These are phyloP conservation scores for Phytophthora megakarya DNA, from an alignment of 352 stramenopile genomes.

Conservation along the genomic window DNA sequence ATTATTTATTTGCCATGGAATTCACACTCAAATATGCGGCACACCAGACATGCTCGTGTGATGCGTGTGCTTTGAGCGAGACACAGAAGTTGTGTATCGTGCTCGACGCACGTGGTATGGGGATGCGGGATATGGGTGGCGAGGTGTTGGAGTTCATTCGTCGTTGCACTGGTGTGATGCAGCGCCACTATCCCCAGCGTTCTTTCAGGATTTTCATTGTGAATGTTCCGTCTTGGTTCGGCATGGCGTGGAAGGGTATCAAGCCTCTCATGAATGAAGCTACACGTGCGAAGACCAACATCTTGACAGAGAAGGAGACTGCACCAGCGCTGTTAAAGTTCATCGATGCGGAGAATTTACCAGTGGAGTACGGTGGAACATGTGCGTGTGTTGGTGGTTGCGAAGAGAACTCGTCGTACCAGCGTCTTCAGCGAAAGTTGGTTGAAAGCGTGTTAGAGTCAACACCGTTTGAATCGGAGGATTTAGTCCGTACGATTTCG, in stretches of 20 bases:
- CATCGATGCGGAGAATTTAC: conserved; percentile 81
- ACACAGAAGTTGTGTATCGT: conserved; percentile 82
- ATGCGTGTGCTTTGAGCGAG: conserved; percentile 61
- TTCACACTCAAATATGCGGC: conserved; percentile 82
- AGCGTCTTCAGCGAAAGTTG: conserved; percentile 55
- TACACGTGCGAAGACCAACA: conserved; percentile 93
- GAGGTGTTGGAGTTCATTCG: conserved; percentile 88
- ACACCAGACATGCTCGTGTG: conserved; percentile 56
- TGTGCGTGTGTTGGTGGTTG: conserved; percentile 72
- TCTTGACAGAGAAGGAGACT: conserved; percentile 87
- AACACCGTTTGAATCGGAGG: conserved; percentile 51
- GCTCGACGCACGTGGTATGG: conserved; percentile 84
- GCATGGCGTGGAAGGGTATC: conserved; percentile 92
- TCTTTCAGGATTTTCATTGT: conserved; percentile 94
- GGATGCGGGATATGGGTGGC: conserved; percentile 84
- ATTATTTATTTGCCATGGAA: conserved; percentile 88
- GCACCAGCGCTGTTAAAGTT: conserved; percentile 72
- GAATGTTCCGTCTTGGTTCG: conserved; percentile 95
- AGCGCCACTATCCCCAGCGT: conserved; percentile 92
- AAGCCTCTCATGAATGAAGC: conserved; percentile 93
- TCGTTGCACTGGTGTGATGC: conserved; percentile 78
- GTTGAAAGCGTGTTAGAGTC: conserved; percentile 58
- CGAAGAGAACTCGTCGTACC: conserved; percentile 68
- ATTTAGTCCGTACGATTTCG: conserved; percentile 32
- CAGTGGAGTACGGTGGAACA: conserved; percentile 74